phyloP scores from a whole-genome alignment of 495 filamentous ascomycete species.

The Aspergillus steynii region DNA sequence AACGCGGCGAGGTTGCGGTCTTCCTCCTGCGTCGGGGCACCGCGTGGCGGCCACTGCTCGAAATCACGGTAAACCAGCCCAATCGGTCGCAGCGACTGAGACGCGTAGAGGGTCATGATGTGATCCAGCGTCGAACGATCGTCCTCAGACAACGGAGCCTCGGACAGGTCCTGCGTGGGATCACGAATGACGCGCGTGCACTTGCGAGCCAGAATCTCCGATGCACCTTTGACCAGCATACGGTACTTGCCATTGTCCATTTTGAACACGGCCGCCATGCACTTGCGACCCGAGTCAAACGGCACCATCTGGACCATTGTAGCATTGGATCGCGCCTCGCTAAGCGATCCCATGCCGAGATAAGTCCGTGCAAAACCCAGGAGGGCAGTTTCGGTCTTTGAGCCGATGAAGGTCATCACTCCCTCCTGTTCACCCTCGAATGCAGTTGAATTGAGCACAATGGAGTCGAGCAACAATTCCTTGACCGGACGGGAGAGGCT shows the following conservation, averaged over 20 bases:
- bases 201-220: slow-evolving; percentile 76
- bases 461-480: slow-evolving; percentile 68
- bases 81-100: slow-evolving; percentile 83
- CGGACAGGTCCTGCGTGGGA: slow-evolving; percentile 60
- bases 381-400: slow-evolving; percentile 87
- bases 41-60: slow-evolving; percentile 80
- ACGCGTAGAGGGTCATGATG: slow-evolving; percentile 76
- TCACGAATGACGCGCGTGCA: slow-evolving; percentile 72
- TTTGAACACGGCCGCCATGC: slow-evolving; percentile 80
- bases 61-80: slow-evolving; percentile 86
- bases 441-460: slow-evolving; percentile 84
- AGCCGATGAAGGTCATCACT: slow-evolving; percentile 71
- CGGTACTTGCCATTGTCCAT: slow-evolving; percentile 65
- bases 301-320: slow-evolving; percentile 73
- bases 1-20: slow-evolving; percentile 72
- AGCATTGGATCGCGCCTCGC: slow-evolving; percentile 68
- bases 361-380: slow-evolving; percentile 72
- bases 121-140: slow-evolving; percentile 59
- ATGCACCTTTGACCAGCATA: slow-evolving; percentile 85
- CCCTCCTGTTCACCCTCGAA: slow-evolving; percentile 79
- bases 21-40: slow-evolving; percentile 63
- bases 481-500: slow-evolving; percentile 59
- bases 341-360: slow-evolving; percentile 72
- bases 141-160: slow-evolving; percentile 55
- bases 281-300: slow-evolving; percentile 85